Evolutionary conservation across 805 yeast genomes (phyloP), one percentile per base, ranked within the genome.

Genomic region (Wickerhamomyces chaumierensis): DNA sequence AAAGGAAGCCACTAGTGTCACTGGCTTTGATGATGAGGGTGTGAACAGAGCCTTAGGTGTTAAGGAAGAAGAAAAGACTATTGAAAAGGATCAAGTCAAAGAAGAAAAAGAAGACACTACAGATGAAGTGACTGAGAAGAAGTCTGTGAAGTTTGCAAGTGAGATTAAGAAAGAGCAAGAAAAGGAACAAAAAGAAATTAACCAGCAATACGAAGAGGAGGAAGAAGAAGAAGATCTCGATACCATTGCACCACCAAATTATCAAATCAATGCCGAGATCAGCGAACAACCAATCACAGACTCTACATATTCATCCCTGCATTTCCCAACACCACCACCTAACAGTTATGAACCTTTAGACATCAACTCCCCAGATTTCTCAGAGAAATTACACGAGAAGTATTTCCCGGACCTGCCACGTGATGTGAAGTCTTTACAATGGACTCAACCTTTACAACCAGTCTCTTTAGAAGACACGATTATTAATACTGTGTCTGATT

Each of bases 341-440:
- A 42, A 52, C 2, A 52, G 53, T 16, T 47, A 45, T 2, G 53
- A 49, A 5, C 65, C 63, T 18, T 47, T 80, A 27, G 87, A 83
- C 47, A 57, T 84, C 5, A 65, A 81, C 51, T 95, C 81, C 57
- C 92, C 94, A 1, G 69, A 79, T 11, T 88, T 88, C 55, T 71
- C 77, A 47, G 78, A 78, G 20, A 80, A 86, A 51, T 62, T 92
- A 37, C 92, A 87, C 51, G 81, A 77, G 19, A 83, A 82, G 52
- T 90, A 75, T 60, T 92, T 78, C 60, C 96, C 99, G 1, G 90
- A 87, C 47, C 64, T 92, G 37, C 95, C 96, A 2, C 75, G 67
- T 36, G 95, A 92, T 47, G 72, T 84, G 0, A 78, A 75, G 32
- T 81, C 84, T 49, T 58, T 92, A 40, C 82, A 87, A 42, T 92